Conservation (phyloP, 169 alveolate species). For the Theileria sp. region DNA sequence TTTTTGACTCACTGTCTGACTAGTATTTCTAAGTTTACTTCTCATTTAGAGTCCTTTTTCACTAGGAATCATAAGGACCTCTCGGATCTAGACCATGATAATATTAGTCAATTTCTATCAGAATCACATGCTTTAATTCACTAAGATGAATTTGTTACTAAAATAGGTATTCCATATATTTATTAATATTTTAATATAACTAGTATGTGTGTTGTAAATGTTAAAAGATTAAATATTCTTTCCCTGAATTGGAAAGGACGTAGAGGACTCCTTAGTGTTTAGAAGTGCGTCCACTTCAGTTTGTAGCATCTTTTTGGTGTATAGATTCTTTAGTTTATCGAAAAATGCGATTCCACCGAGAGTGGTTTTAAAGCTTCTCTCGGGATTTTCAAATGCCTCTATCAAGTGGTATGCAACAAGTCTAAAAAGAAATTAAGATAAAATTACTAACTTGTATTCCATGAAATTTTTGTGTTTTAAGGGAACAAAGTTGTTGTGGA, state of each 20-base stretch:
- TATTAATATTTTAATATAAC: neutral
- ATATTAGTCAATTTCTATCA: neutral
- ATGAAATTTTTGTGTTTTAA: conserved; percentile 58
- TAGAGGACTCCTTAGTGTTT: conserved; percentile 26
- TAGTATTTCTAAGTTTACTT: neutral
- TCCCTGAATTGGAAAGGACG: conserved; percentile 59
- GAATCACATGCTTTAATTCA: neutral
- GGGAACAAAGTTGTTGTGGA: conserved; percentile 64
- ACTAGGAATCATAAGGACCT: neutral
- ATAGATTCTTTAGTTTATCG: conserved; percentile 54
- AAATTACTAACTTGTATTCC: conserved; percentile 59
- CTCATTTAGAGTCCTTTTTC: neutral
- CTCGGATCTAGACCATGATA: neutral
- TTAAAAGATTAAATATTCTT: conserved; percentile 22
- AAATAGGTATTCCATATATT: neutral
- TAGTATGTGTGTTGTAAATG: neutral
- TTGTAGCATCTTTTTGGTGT: conserved; percentile 38
- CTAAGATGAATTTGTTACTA: conserved; percentile 5
- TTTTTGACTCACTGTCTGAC: neutral
- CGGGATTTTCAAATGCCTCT: conserved; percentile 67
- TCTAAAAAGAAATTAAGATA: conserved; percentile 17
- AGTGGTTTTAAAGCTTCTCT: conserved; percentile 55
- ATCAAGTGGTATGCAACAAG: conserved; percentile 56
- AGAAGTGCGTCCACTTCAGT: conserved; percentile 33
- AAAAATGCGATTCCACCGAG: conserved; percentile 43